Evolutionary conservation across 2,329 filamentous ascomycete genomes (phyloP).

Genomic region (Phaeosphaeriaceae sp.): DNA sequence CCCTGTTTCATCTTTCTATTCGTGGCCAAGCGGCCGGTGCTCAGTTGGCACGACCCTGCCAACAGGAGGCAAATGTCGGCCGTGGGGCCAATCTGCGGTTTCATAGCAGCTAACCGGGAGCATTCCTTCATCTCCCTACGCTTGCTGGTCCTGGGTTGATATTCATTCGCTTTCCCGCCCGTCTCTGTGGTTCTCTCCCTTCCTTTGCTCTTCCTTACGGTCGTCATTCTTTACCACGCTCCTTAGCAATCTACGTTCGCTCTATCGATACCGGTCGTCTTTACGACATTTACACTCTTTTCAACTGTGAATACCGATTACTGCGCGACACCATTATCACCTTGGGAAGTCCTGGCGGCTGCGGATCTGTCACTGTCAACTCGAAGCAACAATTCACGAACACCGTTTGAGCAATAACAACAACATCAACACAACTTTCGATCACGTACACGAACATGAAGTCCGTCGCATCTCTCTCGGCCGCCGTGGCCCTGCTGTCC

Average conservation of each 20-base stretch:
- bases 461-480: conserved; percentile 35
- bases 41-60: conserved; percentile 17
- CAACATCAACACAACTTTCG: neutral
- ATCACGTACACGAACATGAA: conserved; percentile 32
- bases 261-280: conserved; percentile 19
- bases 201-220: conserved; percentile 26
- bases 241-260: conserved; percentile 35
- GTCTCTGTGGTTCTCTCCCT: conserved; percentile 28
- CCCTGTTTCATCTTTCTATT: conserved; percentile 40
- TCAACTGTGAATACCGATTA: conserved; percentile 31
- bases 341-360: conserved; percentile 38
- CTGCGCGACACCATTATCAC: conserved; percentile 13
- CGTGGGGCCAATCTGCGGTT: conserved; percentile 37
- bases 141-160: conserved; percentile 33
- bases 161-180: conserved; percentile 31
- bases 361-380: conserved; percentile 18
- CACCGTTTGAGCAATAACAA: neutral
- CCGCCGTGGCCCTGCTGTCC: conserved; percentile 42
- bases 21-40: conserved; percentile 30
- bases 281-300: conserved; percentile 34
- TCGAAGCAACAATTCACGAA: neutral
- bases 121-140: conserved; percentile 49
- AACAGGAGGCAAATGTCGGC: conserved; percentile 27
- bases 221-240: conserved; percentile 41
- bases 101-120: conserved; percentile 43